These are phyloP conservation scores for Chalaropsis thielavioides DNA, from an alignment of 2,329 filamentous ascomycete species.

Conservation along the genomic window DNA sequence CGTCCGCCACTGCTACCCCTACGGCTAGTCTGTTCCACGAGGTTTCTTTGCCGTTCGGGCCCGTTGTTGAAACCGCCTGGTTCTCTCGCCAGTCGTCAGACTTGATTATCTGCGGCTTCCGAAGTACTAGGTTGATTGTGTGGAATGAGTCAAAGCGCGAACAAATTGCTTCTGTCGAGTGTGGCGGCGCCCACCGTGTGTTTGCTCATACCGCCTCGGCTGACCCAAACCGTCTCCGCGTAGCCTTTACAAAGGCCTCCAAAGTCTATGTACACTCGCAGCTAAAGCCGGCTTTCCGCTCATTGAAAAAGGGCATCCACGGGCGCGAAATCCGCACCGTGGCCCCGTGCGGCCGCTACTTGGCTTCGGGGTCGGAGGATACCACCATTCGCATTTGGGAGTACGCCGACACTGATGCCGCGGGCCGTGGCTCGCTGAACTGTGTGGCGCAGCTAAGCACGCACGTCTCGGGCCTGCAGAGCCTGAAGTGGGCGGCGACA, in stretches of 20 bases:
- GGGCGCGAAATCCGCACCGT: constrained; percentile 65
- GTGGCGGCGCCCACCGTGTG: constrained; percentile 69
- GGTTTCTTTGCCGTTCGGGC: constrained; percentile 54
- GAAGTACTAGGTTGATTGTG: constrained; percentile 61
- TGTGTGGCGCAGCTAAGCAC: constrained; percentile 55
- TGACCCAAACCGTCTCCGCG: constrained; percentile 27
- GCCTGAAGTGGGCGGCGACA: constrained; percentile 59
- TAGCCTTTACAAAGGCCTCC: constrained; percentile 64
- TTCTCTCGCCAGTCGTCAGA: constrained; percentile 35
- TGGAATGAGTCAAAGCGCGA: constrained; percentile 62
- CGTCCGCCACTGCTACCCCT: constrained; percentile 17
- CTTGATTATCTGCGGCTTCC: constrained; percentile 68
- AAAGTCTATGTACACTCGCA: constrained; percentile 36
- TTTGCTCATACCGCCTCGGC: constrained; percentile 40
- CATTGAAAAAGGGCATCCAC: constrained; percentile 49
- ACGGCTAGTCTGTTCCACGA: constrained; percentile 43
- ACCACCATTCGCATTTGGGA: constrained; percentile 59
- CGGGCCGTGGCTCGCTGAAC: constrained; percentile 22
- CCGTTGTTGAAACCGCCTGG: constrained; percentile 60
- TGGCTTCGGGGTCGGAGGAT: constrained; percentile 61
- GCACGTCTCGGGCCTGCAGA: constrained; percentile 74
- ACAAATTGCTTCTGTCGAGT: constrained; percentile 59
- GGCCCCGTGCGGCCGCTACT: constrained; percentile 23
- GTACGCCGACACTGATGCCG: constrained; percentile 23
- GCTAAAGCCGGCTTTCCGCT: constrained; percentile 18